Evolutionary conservation across 139 green algal species (phyloP).

Genomic region (Axilococcus clingmanii): DNA sequence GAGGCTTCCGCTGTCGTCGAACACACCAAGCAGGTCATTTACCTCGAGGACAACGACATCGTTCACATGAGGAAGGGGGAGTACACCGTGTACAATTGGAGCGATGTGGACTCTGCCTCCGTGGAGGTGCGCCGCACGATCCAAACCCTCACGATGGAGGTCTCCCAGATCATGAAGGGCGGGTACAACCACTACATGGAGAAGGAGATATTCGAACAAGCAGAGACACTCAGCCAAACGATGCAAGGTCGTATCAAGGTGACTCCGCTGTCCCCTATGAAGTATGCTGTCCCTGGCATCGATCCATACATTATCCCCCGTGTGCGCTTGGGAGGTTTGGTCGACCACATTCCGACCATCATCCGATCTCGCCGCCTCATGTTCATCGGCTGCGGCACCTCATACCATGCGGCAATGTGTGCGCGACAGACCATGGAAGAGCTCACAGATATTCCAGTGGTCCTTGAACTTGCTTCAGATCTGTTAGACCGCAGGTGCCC

Average conservation of each 20-base stretch:
- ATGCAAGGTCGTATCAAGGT: conserved; percentile 17
- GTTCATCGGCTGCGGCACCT: conserved; percentile 59
- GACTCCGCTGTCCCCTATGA: conserved; percentile 2
- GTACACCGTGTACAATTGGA: conserved; percentile 64
- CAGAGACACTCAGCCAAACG: conserved; percentile 32
- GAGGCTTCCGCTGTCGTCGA: conserved; percentile 88
- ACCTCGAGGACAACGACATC: conserved; percentile 95
- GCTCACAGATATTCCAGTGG: conserved; percentile 40
- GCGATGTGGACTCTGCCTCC: conserved; percentile 12
- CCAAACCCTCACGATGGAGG: conserved; percentile 51
- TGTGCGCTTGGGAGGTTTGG: conserved; percentile 11
- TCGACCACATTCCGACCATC: conserved; percentile 33
- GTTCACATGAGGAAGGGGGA: conserved; percentile 59
- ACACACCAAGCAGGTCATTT: conserved; percentile 89
- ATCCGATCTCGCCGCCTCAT: conserved; percentile 42
- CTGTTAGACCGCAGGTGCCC: conserved; percentile 50
- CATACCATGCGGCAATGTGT: conserved; percentile 53
- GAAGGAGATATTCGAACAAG: conserved; percentile 55
- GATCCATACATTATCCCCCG: conserved; percentile 1
- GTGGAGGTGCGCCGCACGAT: conserved; percentile 23
- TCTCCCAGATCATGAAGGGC: conserved; percentile 67
- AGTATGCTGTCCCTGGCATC: conserved; percentile 5
- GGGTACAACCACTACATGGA: conserved; percentile 59
- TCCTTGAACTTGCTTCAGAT: conserved; percentile 62
- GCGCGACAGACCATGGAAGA: conserved; percentile 43